Evolutionary conservation across 495 filamentous ascomycete genomes (phyloP).

Genomic region (Penicillium silybi): DNA sequence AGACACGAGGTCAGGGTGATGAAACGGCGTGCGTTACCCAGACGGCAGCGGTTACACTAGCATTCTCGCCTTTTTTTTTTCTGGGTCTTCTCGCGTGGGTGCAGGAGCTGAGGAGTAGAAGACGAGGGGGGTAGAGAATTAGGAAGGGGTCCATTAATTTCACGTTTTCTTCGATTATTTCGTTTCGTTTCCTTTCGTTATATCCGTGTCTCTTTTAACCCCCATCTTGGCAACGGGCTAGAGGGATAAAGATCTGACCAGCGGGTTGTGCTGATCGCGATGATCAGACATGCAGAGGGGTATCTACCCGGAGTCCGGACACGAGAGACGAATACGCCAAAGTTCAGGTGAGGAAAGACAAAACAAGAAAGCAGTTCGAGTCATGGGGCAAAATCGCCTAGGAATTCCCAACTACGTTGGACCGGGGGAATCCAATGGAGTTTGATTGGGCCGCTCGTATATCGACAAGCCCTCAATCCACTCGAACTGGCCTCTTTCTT

Average conservation of each 20-base stretch:
- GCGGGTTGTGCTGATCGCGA: conserved; percentile 11
- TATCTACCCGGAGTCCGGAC: conserved; percentile 10
- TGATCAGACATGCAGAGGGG: conserved; percentile 6
- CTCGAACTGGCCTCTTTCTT: no score
- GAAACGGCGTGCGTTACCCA: conserved; percentile 7
- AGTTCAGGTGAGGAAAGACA: not conserved
- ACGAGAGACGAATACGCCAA: no score
- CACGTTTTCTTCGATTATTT: conserved; percentile 13
- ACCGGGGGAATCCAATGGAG: not conserved
- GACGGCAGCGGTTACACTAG: conserved; percentile 21
- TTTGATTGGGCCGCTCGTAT: conserved; percentile 17
- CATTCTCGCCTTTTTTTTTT: conserved; percentile 4
- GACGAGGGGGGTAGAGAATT: not conserved
- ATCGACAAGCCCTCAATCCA: conserved; percentile 9
- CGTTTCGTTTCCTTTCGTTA: conserved; percentile 1
- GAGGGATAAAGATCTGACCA: conserved; percentile 31
- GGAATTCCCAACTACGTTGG: conserved; percentile 5
- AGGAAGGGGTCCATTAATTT: not conserved
- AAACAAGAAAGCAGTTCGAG: not conserved
- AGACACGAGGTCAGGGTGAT: conserved; percentile 10
- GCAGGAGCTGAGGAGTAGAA: conserved; percentile 1
- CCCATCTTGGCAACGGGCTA: conserved; percentile 26
- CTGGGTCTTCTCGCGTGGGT: conserved; percentile 14
- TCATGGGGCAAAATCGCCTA: conserved; percentile 12
- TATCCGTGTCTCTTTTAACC: not conserved